Evolutionary conservation across 345 rosid genomes (phyloP), one percentile per base, ranked within the genome.

Genomic region (Rhodamnia rubescens): DNA sequence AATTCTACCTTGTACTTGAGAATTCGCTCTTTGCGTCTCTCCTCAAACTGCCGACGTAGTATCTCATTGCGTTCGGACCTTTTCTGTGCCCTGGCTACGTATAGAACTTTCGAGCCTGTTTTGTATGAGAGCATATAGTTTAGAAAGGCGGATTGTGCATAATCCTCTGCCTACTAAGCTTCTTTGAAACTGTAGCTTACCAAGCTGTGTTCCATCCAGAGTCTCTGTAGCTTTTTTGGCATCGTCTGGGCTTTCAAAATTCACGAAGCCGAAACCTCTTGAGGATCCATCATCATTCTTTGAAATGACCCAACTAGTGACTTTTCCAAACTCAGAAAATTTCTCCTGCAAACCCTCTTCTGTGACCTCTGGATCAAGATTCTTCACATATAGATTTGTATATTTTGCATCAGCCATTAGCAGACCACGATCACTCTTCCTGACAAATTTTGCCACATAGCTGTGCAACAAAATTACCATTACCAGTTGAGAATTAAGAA

Each of bases 1-100:
- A 61, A 64, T 21, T 18, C 78, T 89, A 89, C 98, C 93, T 90
- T 90, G 84, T 85, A 91, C 89, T 90, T 92, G 89, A 86, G 83
- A 51, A 88, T 90, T 83, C 91, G 90, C 84, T 92, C 95, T 84
- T 87, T 93, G 26, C 90, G 90, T 75, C 87, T 92, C 54, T 90
- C 94, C 90, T 93, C 96, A 90, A 92, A 95, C 64, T 90, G 91
- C 61, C 53, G 88, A 44, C 88, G 92, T 57, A 93, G 61, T 32
- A 94, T 86, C 81, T 91, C 89, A 87, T 93, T 92, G 22, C 96
- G 93, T 88, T 96, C 98, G 42, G 91, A 93, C 88, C 93, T 92
- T 89, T 94, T 96, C 87, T 94, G 98, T 61, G 98, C 98, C 88
- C 94, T 94, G 85, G 93, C 94, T 56, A 93, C 96, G 36, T 92